phyloP scores from a whole-genome alignment of 2,329 filamentous ascomycete species.

The Stagonosporopsis chrysanthemi region DNA sequence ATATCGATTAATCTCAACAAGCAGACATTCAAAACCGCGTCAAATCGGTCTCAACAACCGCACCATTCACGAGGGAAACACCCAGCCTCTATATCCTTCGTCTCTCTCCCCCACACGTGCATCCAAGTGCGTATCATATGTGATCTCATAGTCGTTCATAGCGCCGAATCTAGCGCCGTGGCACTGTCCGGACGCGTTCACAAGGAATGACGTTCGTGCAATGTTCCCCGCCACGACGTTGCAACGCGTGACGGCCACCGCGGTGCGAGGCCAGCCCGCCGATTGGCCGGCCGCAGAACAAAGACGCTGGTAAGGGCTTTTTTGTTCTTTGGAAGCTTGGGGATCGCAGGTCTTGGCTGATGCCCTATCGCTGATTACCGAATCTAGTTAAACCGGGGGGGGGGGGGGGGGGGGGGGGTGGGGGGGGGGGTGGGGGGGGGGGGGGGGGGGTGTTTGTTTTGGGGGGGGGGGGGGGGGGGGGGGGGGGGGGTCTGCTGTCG shows the following conservation, averaged over 20 bases:
- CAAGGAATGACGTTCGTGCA: slow-evolving; percentile 9
- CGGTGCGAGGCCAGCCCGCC: background rate
- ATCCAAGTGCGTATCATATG: slow-evolving; percentile 1
- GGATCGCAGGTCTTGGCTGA: background rate
- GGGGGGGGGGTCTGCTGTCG: no score
- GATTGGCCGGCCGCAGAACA: background rate
- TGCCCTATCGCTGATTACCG: slow-evolving; percentile 6
- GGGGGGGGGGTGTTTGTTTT: no score
- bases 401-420: no score
- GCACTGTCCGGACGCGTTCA: background rate
- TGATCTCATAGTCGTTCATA: slow-evolving; percentile 9
- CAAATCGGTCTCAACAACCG: background rate
- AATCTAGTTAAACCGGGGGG: background rate
- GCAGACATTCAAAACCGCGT: background rate
- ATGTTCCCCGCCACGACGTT: background rate
- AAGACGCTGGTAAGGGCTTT: background rate
- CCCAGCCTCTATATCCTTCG: background rate
- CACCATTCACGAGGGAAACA: no score
- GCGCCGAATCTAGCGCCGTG: background rate
- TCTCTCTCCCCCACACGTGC: background rate
- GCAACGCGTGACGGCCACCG: background rate
- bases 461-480: no score
- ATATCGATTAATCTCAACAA: slow-evolving; percentile 9
- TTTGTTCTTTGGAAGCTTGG: background rate
- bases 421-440: no score